Evolutionary conservation across 1,284 basidiomycete species (phyloP).

Genomic region (Lentinula novae-zelandiae): DNA sequence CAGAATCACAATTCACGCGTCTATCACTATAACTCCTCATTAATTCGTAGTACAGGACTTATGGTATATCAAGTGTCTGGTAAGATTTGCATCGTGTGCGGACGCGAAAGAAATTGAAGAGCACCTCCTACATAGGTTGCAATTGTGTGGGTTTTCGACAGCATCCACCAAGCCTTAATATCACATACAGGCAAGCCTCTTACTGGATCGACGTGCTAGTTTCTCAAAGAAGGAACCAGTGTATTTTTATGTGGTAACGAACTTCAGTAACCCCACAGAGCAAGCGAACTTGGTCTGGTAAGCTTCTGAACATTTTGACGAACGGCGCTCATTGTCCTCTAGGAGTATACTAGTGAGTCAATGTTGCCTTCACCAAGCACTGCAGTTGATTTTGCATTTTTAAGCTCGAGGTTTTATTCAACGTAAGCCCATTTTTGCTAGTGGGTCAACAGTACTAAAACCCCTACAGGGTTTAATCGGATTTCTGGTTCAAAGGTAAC

Average conservation of each 20-base stretch:
- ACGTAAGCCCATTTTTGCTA: slow-evolving; percentile 27
- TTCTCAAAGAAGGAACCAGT: slow-evolving; percentile 26
- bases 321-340: slow-evolving; percentile 2
- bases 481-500: slow-evolving; percentile 48
- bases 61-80: slow-evolving; percentile 47
- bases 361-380: background rate
- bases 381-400: background rate
- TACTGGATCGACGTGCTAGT: background rate
- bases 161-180: slow-evolving; percentile 46
- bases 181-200: slow-evolving; percentile 41
- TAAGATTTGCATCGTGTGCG: slow-evolving; percentile 19
- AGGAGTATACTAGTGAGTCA: slow-evolving; percentile 45
- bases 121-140: slow-evolving; percentile 30
- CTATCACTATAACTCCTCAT: background rate
- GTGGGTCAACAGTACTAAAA: background rate
- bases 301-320: slow-evolving; percentile 6
- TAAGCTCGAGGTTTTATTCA: slow-evolving; percentile 52
- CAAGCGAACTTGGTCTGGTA: slow-evolving; percentile 43
- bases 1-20: slow-evolving; percentile 4
- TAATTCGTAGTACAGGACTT: slow-evolving; percentile 29
- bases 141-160: slow-evolving; percentile 44
- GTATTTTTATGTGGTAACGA: slow-evolving; percentile 49
- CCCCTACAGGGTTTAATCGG: slow-evolving; percentile 45
- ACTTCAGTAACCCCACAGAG: slow-evolving; percentile 39
- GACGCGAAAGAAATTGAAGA: background rate